Conservation (phyloP, 768 basidiomycete genomes). For the Infundibulicybe gibba region DNA sequence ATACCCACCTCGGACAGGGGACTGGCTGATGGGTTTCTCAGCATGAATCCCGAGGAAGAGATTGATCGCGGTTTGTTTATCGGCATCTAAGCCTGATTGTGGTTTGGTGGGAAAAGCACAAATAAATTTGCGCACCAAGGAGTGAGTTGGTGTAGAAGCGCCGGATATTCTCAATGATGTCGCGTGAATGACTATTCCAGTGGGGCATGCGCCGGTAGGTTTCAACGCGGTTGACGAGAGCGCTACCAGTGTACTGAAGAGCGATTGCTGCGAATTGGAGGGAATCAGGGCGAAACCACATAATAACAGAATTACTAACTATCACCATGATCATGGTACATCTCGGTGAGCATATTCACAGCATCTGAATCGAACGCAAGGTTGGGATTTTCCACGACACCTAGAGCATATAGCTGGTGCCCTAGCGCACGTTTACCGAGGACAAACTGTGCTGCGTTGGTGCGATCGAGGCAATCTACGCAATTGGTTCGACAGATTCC, state of each 20-base stretch:
- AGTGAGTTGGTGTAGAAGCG: constrained; percentile 95
- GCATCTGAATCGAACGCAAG: constrained; percentile 92
- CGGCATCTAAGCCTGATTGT: constrained; percentile 60
- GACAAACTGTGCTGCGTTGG: constrained; percentile 95
- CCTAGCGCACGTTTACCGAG: constrained; percentile 94
- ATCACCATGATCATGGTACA: constrained; percentile 98
- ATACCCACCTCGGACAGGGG: constrained; percentile 67
- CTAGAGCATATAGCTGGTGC: constrained; percentile 93
- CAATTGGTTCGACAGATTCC: constrained; percentile 95
- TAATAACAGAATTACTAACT: constrained; percentile 46
- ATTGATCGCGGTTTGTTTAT: constrained; percentile 97
- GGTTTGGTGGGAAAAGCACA: not conserved
- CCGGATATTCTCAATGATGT: constrained; percentile 92
- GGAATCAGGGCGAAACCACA: not conserved
- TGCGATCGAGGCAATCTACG: constrained; percentile 95
- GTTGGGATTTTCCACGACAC: constrained; percentile 81
- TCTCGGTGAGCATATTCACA: constrained; percentile 95
- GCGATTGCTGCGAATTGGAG: constrained; percentile 65
- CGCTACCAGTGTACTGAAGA: constrained; percentile 94
- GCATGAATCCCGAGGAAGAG: constrained; percentile 85
- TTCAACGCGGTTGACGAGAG: constrained; percentile 93
- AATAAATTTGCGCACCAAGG: constrained; percentile 49
- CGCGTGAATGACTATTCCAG: constrained; percentile 96
- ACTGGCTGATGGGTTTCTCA: constrained; percentile 44
- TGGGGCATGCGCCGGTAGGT: constrained; percentile 94